phyloP scores from a whole-genome alignment of 768 basidiomycete species.

The Paxillus ammoniavirescens region DNA sequence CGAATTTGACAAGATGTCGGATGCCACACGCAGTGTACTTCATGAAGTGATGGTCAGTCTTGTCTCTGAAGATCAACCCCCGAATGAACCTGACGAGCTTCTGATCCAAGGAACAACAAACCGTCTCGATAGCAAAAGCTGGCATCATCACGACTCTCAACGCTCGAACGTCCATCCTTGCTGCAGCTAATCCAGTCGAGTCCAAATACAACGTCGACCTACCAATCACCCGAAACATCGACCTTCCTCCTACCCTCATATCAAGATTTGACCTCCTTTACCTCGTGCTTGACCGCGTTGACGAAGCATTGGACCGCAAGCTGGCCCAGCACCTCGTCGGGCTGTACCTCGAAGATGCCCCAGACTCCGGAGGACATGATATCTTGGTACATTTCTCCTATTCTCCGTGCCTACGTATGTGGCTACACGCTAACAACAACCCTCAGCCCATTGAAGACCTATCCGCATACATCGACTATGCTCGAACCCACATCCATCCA shows the following conservation, averaged over 20 bases:
- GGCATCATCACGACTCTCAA: constrained; percentile 99
- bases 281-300: constrained; percentile 91
- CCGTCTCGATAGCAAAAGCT: constrained; percentile 97
- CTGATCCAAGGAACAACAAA: constrained; percentile 88
- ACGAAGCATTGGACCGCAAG: constrained; percentile 81
- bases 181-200: constrained; percentile 96
- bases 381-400: constrained; percentile 59
- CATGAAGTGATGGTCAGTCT: constrained; percentile 93
- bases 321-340: constrained; percentile 92
- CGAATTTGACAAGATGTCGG: constrained; percentile 99
- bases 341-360: constrained; percentile 90
- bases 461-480: constrained; percentile 93
- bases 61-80: background rate
- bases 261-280: constrained; percentile 97
- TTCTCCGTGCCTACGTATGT: background rate
- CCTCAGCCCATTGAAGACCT: constrained; percentile 83
- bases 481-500: constrained; percentile 82
- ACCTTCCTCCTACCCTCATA: constrained; percentile 95
- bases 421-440: constrained; percentile 5
- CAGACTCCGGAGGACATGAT: constrained; percentile 56
- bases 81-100: background rate
- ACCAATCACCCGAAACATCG: constrained; percentile 94
- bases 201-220: constrained; percentile 91
- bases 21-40: constrained; percentile 93
- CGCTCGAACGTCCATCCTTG: constrained; percentile 96